Evolutionary conservation across 441 rosid species (phyloP), one percentile per base, ranked within the genome.

Genomic region (Kokia cookei): DNA sequence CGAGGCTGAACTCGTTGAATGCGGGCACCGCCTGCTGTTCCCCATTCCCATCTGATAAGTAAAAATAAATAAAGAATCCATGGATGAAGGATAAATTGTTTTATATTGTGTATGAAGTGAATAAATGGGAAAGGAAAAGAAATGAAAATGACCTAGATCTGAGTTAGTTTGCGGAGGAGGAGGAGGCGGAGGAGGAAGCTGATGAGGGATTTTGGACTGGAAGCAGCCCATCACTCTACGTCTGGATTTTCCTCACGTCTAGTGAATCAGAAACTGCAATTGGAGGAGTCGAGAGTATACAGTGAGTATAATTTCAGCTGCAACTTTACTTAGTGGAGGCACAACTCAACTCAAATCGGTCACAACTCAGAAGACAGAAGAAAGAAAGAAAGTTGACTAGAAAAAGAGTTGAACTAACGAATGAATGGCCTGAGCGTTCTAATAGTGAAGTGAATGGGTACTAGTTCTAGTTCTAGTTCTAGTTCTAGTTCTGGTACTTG

Each of bases 181-280:
- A 2, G 80, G 76, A 9, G 80, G 79, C 48, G 86, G 80, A 2
- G 80, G 76, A 6, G 80, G 80, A 60, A 85, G 82, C 5, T 87
- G 88, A 29, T 84, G 87, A 51, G 94, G 87, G 26, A 93, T 90
- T 81, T 86, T 91, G 40, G 97, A 91, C 81, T 90, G 94, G 73
- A 90, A 81, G 73, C 97, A 91, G 51, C 97, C 97, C 97, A 91
- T 91, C 50, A 69, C 60, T 48, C 45, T 55, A 50, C 24, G 26
- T 67, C 72, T 43, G 37, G 45, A 10, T 57, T 54, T 7, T 68
- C 35, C 1, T 74, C 59, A 45, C 75, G 60, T 72, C 27, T 5
- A 59, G 29, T 17, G 15, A 62, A 62, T 43, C 59, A 48, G 66
- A 15, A 61, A 45, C 66, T 13, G 66, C 1, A 15, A 12, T 40